phyloP scores from a whole-genome alignment of 257 asterid genomes.

The Henckelia pumila region DNA sequence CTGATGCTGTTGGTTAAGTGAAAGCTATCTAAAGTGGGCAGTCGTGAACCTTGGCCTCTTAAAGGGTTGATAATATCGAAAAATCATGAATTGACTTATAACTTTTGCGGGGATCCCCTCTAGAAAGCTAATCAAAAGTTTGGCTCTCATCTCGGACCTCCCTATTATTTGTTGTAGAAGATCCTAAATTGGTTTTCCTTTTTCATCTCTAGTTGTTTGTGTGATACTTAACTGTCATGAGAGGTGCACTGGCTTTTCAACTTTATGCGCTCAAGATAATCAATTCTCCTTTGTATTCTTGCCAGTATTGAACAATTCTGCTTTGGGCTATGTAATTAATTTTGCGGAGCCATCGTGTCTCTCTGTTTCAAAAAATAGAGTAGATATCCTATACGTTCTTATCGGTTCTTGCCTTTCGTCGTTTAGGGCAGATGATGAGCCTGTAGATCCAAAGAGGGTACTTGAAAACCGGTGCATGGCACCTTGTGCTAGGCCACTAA shows the following conservation, averaged over 20 bases:
- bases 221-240: neutral
- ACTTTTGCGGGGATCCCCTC: neutral
- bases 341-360: neutral
- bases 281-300: neutral
- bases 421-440: constrained; percentile 62
- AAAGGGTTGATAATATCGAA: neutral
- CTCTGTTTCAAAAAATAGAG: neutral
- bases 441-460: constrained; percentile 54
- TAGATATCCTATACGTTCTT: neutral
- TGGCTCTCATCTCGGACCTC: neutral
- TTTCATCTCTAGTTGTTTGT: neutral
- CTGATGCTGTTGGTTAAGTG: neutral
- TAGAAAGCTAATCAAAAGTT: neutral
- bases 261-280: neutral
- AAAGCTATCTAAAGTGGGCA: neutral
- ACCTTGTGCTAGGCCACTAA: constrained; percentile 54
- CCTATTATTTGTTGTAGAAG: neutral
- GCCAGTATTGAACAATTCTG: neutral
- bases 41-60: neutral
- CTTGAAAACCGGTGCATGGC: constrained; percentile 67
- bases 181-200: neutral
- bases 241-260: neutral
- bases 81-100: neutral
- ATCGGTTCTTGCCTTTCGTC: constrained; percentile 13
- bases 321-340: neutral